Evolutionary conservation across 2,329 filamentous ascomycete genomes (phyloP), one percentile per base, ranked within the genome.

Genomic region (Botryosphaeria dothidea): DNA sequence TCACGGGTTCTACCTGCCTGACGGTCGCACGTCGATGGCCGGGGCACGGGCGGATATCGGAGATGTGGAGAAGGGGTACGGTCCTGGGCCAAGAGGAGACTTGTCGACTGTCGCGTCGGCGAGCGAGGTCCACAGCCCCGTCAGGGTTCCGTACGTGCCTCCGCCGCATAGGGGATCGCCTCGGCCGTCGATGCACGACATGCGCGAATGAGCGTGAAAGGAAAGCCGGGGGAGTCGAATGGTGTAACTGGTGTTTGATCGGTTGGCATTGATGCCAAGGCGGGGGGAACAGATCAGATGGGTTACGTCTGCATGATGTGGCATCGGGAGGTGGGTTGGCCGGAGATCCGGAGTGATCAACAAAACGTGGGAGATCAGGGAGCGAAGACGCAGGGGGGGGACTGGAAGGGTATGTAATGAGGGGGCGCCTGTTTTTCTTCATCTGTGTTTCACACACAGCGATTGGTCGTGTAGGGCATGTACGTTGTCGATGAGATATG

Each of bases 61-160:
- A 3, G 61, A 64, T 25, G 27, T 56, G 61, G 61, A 64, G 48
- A 64, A 45, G 49, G 61, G 48, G 19, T 64, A 27, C 19, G 38
- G 61, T n/a, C 36, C 19, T 27, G 51, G 61, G 34, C 48, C 56
- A 6, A 45, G 56, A n/a, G 38, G 23, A n/a, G 56, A 60, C 17
- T 27, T 60, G 56, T 64, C 61, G 61, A 64, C 48, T 3, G 51
- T 49, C 17, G 38, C 61, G 36, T 49, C 51, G 61, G 31, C 31
- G 7, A 54, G 51, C 29, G 61, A 54, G 36, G n/a, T 54, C 9
- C 34, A 52, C 9, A 62, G 61, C 25, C 61, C 61, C 25, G 21
- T 34, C 36, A 54, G 48, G 15, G 61, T 23, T 19, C 46, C 49
- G 7, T 58, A 41, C 25, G 38, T 46, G 61, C 41, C 49, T 48